Conservation (phyloP, 257 asterid genomes). For the Datura wrightii region DNA sequence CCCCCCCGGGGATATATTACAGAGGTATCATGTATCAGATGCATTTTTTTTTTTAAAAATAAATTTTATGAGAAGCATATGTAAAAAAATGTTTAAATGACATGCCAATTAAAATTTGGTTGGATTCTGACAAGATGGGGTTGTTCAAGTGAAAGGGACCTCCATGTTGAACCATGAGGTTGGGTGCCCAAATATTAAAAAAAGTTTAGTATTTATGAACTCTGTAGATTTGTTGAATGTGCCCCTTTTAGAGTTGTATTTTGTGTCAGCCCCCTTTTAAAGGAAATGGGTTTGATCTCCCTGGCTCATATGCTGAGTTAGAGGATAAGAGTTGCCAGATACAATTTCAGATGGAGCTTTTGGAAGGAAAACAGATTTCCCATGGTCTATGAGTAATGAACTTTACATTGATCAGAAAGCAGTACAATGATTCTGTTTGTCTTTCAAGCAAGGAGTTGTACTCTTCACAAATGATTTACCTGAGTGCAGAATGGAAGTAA, state of each 20-base stretch:
- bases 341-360: neutral
- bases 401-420: neutral
- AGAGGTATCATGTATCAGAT: neutral
- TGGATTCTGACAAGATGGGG: neutral
- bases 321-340: neutral
- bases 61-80: neutral
- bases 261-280: neutral
- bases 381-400: neutral
- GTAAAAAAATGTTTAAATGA: neutral
- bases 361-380: slow-evolving; percentile 8
- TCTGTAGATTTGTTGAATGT: neutral
- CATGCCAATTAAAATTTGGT: neutral
- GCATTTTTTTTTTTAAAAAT: neutral
- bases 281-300: neutral
- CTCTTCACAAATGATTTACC: neutral
- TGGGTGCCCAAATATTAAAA: neutral
- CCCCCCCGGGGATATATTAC: neutral
- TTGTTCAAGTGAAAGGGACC: neutral
- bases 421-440: neutral
- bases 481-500: neutral
- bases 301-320: slow-evolving; percentile 4
- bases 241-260: neutral
- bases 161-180: neutral
- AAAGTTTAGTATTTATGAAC: neutral
- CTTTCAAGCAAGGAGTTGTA: neutral